These are phyloP conservation scores for Trichophyton equinum DNA, from an alignment of 2,329 filamentous ascomycete genomes.

Conservation along the genomic window DNA sequence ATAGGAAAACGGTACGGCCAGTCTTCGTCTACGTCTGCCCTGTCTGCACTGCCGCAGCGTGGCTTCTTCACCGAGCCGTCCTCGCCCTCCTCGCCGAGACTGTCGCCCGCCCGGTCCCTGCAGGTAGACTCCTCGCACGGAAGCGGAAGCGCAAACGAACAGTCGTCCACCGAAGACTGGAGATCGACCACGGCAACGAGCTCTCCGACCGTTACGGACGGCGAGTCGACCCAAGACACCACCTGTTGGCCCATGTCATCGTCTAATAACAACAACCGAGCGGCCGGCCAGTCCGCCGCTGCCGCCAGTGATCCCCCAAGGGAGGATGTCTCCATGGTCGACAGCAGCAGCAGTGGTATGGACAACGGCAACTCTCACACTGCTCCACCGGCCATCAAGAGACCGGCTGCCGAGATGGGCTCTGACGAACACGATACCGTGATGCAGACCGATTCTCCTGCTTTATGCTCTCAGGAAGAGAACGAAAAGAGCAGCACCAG, in stretches of 20 bases:
- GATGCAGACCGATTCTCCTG: slow-evolving; percentile 14
- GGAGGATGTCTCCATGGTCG: slow-evolving; percentile 23
- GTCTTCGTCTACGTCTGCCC: slow-evolving; percentile 14
- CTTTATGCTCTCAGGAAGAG: background rate
- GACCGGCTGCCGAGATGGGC: slow-evolving; percentile 44
- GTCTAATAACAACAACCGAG: slow-evolving; percentile 8
- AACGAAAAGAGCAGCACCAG: background rate
- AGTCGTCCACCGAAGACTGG: slow-evolving; percentile 3
- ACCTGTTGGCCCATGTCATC: slow-evolving; percentile 27
- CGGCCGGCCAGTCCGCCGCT: slow-evolving; percentile 17
- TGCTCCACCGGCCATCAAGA: slow-evolving; percentile 32
- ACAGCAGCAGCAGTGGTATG: slow-evolving; percentile 11
- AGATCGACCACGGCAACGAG: slow-evolving; percentile 21
- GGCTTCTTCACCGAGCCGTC: slow-evolving; percentile 3
- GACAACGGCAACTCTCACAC: slow-evolving; percentile 17
- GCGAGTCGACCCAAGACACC: background rate
- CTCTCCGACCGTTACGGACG: slow-evolving; percentile 25
- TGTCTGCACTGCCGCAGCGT: slow-evolving; percentile 18
- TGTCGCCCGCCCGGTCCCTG: slow-evolving; percentile 15
- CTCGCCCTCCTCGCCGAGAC: slow-evolving; percentile 25
- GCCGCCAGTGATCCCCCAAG: slow-evolving; percentile 16
- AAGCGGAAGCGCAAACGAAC: slow-evolving; percentile 3
- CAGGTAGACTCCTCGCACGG: slow-evolving; percentile 17
- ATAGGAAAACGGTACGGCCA: slow-evolving; percentile 10
- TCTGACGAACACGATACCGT: slow-evolving; percentile 23